Conservation (phyloP, 2,329 filamentous ascomycete species). For the Pyrenochaeta sp. region DNA sequence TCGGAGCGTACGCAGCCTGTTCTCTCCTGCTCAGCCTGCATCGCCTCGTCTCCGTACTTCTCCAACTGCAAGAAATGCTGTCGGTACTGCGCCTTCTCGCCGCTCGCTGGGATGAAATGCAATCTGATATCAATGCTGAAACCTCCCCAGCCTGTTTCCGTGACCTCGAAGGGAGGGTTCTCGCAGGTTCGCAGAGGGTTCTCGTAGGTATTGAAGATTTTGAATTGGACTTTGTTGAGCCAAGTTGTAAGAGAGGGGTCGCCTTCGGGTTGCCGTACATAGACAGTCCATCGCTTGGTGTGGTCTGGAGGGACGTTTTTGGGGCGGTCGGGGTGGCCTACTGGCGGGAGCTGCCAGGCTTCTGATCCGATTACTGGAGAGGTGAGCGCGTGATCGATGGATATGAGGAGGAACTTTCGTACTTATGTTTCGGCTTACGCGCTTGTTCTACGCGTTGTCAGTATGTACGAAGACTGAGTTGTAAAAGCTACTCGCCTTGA, state of each 20-base stretch:
- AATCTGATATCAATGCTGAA: constrained; percentile 96
- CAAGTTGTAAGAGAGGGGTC: constrained; percentile 89
- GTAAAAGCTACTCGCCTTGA: constrained; percentile 44
- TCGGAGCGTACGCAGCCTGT: constrained; percentile 74
- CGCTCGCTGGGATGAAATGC: constrained; percentile 86
- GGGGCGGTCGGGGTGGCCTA: constrained; percentile 69
- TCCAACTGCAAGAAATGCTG: constrained; percentile 93
- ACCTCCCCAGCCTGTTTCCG: constrained; percentile 96
- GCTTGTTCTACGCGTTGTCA: constrained; percentile 48
- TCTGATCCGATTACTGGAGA: constrained; percentile 58
- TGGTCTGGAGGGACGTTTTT: constrained; percentile 83
- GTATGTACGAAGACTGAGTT: constrained; percentile 8
- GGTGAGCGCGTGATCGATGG: constrained; percentile 27
- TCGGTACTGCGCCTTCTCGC: constrained; percentile 94
- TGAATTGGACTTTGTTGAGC: constrained; percentile 97
- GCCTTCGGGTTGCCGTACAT: constrained; percentile 88
- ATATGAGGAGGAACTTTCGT: neutral
- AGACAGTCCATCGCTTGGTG: constrained; percentile 96
- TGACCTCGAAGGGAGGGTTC: constrained; percentile 80
- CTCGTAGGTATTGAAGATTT: constrained; percentile 95
- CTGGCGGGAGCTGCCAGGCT: constrained; percentile 70
- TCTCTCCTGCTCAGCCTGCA: constrained; percentile 65
- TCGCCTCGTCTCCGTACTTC: constrained; percentile 78
- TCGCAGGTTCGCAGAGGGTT: constrained; percentile 83
- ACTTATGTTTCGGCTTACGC: constrained; percentile 53